Percentiles rank a stretch among this genome's conserved stretches.
phyloP scores from a whole-genome alignment of 345 rosid genomes.

The Stellera chamaejasme region DNA sequence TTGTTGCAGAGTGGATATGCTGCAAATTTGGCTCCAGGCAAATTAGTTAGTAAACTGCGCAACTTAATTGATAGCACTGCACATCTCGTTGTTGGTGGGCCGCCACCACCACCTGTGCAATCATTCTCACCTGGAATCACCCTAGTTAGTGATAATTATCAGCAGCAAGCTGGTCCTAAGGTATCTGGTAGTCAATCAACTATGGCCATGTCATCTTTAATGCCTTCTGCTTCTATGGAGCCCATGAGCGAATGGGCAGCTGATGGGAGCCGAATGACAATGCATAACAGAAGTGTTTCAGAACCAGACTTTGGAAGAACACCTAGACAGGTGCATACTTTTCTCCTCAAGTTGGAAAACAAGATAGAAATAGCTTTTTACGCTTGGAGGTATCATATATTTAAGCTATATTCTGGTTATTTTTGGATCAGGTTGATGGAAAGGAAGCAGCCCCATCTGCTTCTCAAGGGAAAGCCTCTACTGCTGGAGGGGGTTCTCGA shows the following conservation, averaged over 20 bases:
- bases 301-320: slow-evolving; percentile 77
- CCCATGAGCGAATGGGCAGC: slow-evolving; percentile 56
- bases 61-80: slow-evolving; percentile 80
- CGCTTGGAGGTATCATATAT: slow-evolving; percentile 4
- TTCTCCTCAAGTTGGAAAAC: slow-evolving; percentile 3
- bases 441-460: slow-evolving; percentile 35
- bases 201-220: slow-evolving; percentile 61
- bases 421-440: slow-evolving; percentile 43
- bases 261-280: slow-evolving; percentile 51
- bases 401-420: slow-evolving; percentile 8
- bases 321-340: slow-evolving; percentile 55
- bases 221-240: slow-evolving; percentile 71
- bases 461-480: slow-evolving; percentile 51
- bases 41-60: slow-evolving; percentile 66
- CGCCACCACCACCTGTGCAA: slow-evolving; percentile 57
- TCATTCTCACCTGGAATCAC: slow-evolving; percentile 28
- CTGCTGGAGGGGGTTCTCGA: slow-evolving; percentile 50
- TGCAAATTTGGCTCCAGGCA: slow-evolving; percentile 61
- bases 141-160: slow-evolving; percentile 34
- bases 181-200: slow-evolving; percentile 70
- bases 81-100: slow-evolving; percentile 83
- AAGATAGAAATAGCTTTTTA: slow-evolving; percentile 3
- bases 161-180: slow-evolving; percentile 34
- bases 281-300: slow-evolving; percentile 70
- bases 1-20: slow-evolving; percentile 66